Evolutionary conservation across 164 flowering plant species (phyloP).

Genomic region (Stephania cephalantha): DNA sequence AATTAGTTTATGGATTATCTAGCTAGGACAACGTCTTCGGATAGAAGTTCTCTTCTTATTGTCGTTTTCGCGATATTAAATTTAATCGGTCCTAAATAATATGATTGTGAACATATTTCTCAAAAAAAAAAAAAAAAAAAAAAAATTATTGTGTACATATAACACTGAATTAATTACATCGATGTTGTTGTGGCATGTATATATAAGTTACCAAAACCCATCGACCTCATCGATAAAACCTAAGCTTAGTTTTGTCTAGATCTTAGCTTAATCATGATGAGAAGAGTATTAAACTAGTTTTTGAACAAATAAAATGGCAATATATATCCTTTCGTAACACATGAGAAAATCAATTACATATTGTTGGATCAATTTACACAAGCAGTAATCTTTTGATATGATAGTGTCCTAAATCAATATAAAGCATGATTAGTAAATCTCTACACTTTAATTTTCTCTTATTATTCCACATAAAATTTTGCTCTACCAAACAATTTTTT

Average conservation of each 20-base stretch:
- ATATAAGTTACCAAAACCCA: slow-evolving; percentile 3
- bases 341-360: too few relatives aligned
- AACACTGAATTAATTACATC: not conserved
- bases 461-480: too few relatives aligned
- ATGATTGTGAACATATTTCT: not conserved
- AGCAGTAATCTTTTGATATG: too few relatives aligned
- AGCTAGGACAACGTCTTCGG: not conserved
- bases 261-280: not conserved
- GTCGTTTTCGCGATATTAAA: slow-evolving; percentile 1
- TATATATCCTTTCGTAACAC: too few relatives aligned
- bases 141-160: too few relatives aligned
- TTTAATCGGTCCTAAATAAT: not conserved
- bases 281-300: not conserved
- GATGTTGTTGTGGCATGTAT: not conserved
- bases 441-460: too few relatives aligned
- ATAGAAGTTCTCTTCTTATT: slow-evolving; percentile 11
- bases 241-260: slow-evolving; percentile 5
- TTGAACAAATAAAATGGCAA: not conserved
- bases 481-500: too few relatives aligned
- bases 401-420: too few relatives aligned
- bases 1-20: not conserved
- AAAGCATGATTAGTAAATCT: too few relatives aligned
- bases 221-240: slow-evolving; percentile 19
- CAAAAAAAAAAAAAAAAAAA: too few relatives aligned
- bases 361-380: too few relatives aligned